Base-by-base conservation (phyloP, 1,139 yeast genomes). In the Candida neerlandica region DNA sequence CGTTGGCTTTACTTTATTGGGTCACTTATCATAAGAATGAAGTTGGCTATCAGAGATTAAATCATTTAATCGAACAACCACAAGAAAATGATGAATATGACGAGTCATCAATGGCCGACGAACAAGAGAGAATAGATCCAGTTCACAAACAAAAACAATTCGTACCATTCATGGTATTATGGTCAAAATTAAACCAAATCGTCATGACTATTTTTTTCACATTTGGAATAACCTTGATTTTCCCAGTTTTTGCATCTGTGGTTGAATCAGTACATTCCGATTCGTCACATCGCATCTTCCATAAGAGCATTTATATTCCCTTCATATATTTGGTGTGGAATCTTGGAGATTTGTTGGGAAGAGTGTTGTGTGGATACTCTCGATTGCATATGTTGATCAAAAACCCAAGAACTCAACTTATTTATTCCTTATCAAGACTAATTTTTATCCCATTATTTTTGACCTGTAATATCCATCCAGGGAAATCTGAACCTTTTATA, bases 241-340 rank as follows among this genome's bases (percentile, higher is more conserved):
- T 90, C 72, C 97, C 98, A 0, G 95, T 94, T 1, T 91, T 91
- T 77, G 97, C 98, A 4, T 81, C 92, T 10, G 77, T 75, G 19
- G 82, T 85, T 7, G 80, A 78, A 44, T 83, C 89, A 1, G 80
- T 78, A 2, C 72, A 75, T 54, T 53, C 54, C 5, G 63, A 60
- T 10, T 70, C 75, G 11, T 27, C 55, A 21, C 45, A 66, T 56
- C 48, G 60, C 53, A 62, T 78, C 57, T 60, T 80, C 66, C 69
- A 73, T 48, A 77, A 76, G 50, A 72, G 71, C 48, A 71, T 85
- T 6, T 94, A 75, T 62, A 80, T 89, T 18, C 97, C 98, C 1
- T 67, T 90, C 48, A 84, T 89, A 1, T 90, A 86, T 62, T 72
- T 94, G 33, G 65, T 60, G 7, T 94, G 99, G 99, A 94, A 94